Percentiles rank a stretch among this genome's conserved stretches.
phyloP scores from a whole-genome alignment of 768 basidiomycete species.

The Pleurotus tuoliensis region DNA sequence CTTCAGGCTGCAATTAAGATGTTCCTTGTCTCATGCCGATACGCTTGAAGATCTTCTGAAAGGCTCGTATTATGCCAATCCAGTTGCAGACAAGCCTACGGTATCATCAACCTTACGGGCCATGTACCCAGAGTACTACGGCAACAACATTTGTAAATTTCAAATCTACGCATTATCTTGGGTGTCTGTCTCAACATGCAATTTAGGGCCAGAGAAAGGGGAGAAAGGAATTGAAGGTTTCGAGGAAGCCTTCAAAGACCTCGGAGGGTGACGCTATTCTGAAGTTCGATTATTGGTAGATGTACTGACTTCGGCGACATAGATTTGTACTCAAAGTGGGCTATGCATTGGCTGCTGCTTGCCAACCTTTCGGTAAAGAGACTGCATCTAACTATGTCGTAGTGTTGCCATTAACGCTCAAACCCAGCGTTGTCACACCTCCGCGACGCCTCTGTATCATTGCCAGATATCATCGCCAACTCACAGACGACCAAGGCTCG shows the following conservation, averaged over 20 bases:
- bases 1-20: not conserved
- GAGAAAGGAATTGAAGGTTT: constrained; percentile 69
- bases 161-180: not conserved
- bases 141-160: constrained; percentile 75
- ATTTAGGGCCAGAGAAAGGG: constrained; percentile 58
- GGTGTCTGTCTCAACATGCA: constrained; percentile 7
- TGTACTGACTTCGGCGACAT: not conserved
- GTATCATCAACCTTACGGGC: constrained; percentile 52
- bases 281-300: constrained; percentile 5
- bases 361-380: constrained; percentile 79
- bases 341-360: constrained; percentile 76
- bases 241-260: constrained; percentile 83
- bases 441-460: constrained; percentile 60
- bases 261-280: constrained; percentile 50
- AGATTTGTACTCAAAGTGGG: constrained; percentile 85
- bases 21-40: constrained; percentile 8
- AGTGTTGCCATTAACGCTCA: not conserved
- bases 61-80: constrained; percentile 93
- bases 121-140: constrained; percentile 81
- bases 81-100: constrained; percentile 61
- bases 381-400: not conserved
- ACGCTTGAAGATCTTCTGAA: constrained; percentile 65
- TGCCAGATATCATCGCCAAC: constrained; percentile 66
- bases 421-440: constrained; percentile 59
- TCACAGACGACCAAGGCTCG: constrained; percentile 90